Evolutionary conservation across 2,329 filamentous ascomycete species (phyloP).

Genomic region (Thelonectria discophora): DNA sequence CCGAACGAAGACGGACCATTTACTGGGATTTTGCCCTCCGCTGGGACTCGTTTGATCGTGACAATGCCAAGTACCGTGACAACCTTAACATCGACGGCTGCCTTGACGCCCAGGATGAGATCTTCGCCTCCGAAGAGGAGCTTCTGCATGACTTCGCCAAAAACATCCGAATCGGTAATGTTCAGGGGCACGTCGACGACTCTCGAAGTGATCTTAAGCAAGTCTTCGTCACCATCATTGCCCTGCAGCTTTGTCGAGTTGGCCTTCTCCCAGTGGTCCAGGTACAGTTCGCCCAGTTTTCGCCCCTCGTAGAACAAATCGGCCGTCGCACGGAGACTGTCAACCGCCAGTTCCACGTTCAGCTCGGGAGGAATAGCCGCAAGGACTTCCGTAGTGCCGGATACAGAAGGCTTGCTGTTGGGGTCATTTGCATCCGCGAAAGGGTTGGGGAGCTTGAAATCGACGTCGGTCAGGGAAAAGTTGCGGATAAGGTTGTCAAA

Average conservation of each 20-base stretch:
- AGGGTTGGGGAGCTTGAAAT: constrained; percentile 85
- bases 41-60: constrained; percentile 83
- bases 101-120: constrained; percentile 78
- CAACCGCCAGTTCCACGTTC: constrained; percentile 84
- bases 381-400: constrained; percentile 81
- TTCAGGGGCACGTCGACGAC: constrained; percentile 83
- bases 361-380: constrained; percentile 84
- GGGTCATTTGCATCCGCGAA: constrained; percentile 79
- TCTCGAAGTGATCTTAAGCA: constrained; percentile 77
- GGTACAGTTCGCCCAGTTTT: constrained; percentile 82
- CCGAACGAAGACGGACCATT: constrained; percentile 83
- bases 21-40: constrained; percentile 85
- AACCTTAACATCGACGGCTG: constrained; percentile 83
- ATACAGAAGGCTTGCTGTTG: constrained; percentile 79
- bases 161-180: constrained; percentile 81
- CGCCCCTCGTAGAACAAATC: constrained; percentile 81
- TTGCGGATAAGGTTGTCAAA: constrained; percentile 87
- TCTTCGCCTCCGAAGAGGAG: constrained; percentile 78
- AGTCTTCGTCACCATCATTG: constrained; percentile 64
- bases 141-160: constrained; percentile 82
- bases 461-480: constrained; percentile 84
- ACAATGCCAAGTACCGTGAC: constrained; percentile 83
- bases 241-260: constrained; percentile 76
- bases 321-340: constrained; percentile 77
- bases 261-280: constrained; percentile 84